phyloP scores from a whole-genome alignment of 306 rosid genomes.

The Morella rubra region DNA sequence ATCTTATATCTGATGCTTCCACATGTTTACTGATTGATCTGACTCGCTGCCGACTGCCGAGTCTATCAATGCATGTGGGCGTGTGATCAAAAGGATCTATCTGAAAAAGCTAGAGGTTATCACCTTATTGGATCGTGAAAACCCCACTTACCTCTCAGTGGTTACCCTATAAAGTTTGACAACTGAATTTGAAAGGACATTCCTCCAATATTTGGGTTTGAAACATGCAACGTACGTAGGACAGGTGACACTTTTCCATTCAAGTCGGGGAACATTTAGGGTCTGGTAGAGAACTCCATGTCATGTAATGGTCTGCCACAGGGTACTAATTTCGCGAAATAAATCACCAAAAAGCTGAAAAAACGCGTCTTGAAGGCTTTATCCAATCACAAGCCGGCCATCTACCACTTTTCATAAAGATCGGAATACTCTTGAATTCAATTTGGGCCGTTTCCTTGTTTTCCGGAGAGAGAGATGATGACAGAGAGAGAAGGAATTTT shows the following conservation, averaged over 20 bases:
- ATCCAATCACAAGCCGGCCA: slow-evolving; percentile 14
- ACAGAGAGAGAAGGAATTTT: no score
- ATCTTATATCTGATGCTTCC: not conserved
- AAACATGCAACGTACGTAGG: not conserved
- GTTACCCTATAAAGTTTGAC: not conserved
- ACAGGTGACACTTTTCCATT: slow-evolving; percentile 18
- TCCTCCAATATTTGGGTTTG: not conserved
- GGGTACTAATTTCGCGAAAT: no score
- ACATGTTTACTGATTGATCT: not conserved
- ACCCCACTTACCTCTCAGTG: not conserved
- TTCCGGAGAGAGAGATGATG: no score
- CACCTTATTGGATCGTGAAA: not conserved
- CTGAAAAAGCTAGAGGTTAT: not conserved
- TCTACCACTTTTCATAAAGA: slow-evolving; percentile 11
- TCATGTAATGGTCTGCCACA: no score
- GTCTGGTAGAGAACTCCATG: no score
- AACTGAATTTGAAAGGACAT: not conserved
- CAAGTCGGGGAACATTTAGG: not conserved
- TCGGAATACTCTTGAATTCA: not conserved
- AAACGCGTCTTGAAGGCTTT: slow-evolving; percentile 34
- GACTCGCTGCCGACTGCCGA: not conserved
- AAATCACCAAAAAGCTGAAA: slow-evolving; percentile 19
- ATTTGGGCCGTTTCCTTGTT: not conserved
- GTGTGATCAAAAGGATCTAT: no score
- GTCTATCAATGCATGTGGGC: no score